Conservation (phyloP, 768 basidiomycete genomes). For the Sporobolomyces phaffii region DNA sequence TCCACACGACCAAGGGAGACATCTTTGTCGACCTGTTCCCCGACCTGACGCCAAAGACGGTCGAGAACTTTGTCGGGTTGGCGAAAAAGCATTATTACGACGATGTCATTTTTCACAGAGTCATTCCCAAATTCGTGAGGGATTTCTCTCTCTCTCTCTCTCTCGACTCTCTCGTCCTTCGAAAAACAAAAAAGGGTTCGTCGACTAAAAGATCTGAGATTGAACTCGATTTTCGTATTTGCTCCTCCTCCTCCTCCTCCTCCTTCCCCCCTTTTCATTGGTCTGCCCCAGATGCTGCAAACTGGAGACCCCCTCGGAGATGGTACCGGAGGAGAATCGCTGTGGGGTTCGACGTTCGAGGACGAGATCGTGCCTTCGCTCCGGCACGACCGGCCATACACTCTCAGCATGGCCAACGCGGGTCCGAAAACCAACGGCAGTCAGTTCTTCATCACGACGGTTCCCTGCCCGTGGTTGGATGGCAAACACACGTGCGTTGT, state of each 20-base stretch:
- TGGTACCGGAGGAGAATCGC: slow-evolving; percentile 82
- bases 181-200: too few species aligned
- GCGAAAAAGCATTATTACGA: slow-evolving; percentile 85
- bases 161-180: too few species aligned
- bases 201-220: too few species aligned
- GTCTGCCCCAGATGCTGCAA: slow-evolving; percentile 93
- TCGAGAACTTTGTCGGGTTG: slow-evolving; percentile 96
- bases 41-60: slow-evolving; percentile 82
- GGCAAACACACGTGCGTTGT: slow-evolving; percentile 49
- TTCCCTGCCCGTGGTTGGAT: slow-evolving; percentile 70
- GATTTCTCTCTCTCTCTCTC: too few species aligned
- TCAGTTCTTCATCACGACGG: slow-evolving; percentile 97
- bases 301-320: slow-evolving; percentile 93
- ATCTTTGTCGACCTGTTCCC: slow-evolving; percentile 86
- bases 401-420: slow-evolving; percentile 75
- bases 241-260: too few species aligned
- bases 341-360: slow-evolving; percentile 85
- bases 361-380: slow-evolving; percentile 87
- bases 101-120: slow-evolving; percentile 88
- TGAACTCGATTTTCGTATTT: too few species aligned
- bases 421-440: slow-evolving; percentile 87
- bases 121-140: slow-evolving; percentile 85
- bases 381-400: slow-evolving; percentile 91
- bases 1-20: slow-evolving; percentile 93
- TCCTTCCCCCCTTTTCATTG: too few species aligned